Conservation (phyloP, 768 basidiomycete species). For the Tulasnella sp. region DNA sequence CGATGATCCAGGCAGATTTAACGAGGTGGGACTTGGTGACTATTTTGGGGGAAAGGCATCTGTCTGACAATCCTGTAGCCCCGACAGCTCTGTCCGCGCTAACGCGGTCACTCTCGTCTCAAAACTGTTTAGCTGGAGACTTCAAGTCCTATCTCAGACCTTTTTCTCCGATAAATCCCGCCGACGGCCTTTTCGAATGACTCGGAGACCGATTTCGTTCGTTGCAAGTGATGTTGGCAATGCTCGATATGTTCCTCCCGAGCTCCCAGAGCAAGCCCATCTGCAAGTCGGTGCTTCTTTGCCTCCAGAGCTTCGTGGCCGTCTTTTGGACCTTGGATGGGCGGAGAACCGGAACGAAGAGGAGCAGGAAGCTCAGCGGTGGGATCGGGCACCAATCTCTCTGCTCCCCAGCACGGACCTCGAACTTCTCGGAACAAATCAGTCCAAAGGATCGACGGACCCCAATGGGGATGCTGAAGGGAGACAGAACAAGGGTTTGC, state of each 20-base stretch:
- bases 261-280: conserved; percentile 44
- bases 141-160: conserved; percentile 56
- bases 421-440: conserved; percentile 29
- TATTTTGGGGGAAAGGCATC: background rate
- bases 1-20: conserved; percentile 47
- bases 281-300: conserved; percentile 41
- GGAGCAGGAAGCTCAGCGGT: conserved; percentile 22
- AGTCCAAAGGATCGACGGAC: background rate
- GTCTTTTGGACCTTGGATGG: conserved; percentile 70
- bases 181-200: conserved; percentile 58
- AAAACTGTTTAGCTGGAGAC: conserved; percentile 56
- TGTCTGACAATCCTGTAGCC: conserved; percentile 33
- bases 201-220: conserved; percentile 65
- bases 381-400: conserved; percentile 55
- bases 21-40: background rate
- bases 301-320: conserved; percentile 55
- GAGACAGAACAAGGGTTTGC: conserved; percentile 27
- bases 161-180: conserved; percentile 52
- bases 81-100: conserved; percentile 42
- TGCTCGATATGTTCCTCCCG: conserved; percentile 46
- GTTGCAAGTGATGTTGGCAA: conserved; percentile 70
- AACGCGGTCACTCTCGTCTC: conserved; percentile 49
- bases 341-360: conserved; percentile 41
- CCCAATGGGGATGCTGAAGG: background rate
- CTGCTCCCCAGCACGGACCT: conserved; percentile 51